Evolutionary conservation across 805 yeast species (phyloP).

Genomic region (Sugiyamaella americana): DNA sequence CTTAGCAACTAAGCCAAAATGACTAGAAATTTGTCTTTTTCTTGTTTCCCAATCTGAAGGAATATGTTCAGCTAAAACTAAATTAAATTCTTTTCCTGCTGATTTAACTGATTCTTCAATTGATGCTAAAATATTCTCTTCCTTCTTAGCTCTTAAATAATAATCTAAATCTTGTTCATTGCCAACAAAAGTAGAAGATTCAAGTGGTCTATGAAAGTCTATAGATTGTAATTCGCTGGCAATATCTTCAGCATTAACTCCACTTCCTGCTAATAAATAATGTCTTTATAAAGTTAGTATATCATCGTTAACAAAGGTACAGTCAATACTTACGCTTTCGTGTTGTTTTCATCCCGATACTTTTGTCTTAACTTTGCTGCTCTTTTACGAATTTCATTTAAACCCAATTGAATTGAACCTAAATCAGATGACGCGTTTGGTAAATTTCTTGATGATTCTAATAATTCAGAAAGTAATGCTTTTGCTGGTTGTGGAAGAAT

Average conservation of each 20-base stretch:
- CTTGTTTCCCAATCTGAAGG: constrained; percentile 79
- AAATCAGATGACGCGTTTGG: constrained; percentile 61
- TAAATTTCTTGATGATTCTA: constrained; percentile 70
- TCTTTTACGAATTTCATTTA: constrained; percentile 68
- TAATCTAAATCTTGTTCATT: constrained; percentile 35
- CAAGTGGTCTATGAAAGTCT: constrained; percentile 30
- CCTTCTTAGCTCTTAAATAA: constrained; percentile 63
- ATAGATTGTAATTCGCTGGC: constrained; percentile 46
- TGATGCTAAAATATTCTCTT: constrained; percentile 73
- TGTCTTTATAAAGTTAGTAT: constrained; percentile 37
- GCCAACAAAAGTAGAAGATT: constrained; percentile 20
- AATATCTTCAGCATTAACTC: constrained; percentile 78
- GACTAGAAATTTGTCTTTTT: constrained; percentile 65
- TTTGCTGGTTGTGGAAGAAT: constrained; percentile 23
- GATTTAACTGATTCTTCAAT: constrained; percentile 71
- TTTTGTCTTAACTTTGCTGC: constrained; percentile 51
- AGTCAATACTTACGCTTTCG: constrained; percentile 30
- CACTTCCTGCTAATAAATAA: constrained; percentile 83
- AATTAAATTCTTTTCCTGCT: constrained; percentile 80
- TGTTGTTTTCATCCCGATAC: constrained; percentile 41
- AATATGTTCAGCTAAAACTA: constrained; percentile 63
- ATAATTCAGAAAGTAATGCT: constrained; percentile 55
- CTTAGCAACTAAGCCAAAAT: constrained; percentile 49
- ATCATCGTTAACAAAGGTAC: neutral
- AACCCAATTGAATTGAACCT: constrained; percentile 75